These are phyloP conservation scores for Digitaria exilis DNA, from an alignment of 202 grass and related monocot species.

Conservation along the genomic window DNA sequence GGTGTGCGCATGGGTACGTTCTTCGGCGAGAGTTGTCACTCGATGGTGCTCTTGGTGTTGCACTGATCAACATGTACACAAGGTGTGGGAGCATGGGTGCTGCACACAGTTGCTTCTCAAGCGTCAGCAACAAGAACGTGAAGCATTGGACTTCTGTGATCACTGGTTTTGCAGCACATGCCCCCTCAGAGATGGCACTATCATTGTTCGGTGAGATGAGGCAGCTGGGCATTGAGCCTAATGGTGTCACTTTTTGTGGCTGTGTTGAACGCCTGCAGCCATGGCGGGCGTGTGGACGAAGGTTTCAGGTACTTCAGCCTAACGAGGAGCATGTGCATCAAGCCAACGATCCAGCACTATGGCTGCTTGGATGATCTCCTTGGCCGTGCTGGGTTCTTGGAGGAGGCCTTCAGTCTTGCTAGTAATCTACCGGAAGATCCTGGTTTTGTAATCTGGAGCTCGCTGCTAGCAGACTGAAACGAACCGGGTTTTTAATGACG, in stretches of 20 bases:
- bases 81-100: conserved; percentile 51
- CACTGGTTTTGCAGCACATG: conserved; percentile 51
- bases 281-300: conserved; percentile 54
- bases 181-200: conserved; percentile 42
- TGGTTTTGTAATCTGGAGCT: conserved; percentile 57
- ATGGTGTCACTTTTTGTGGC: conserved; percentile 56
- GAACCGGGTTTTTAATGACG: too few species aligned
- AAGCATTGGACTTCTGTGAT: conserved; percentile 67
- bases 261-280: conserved; percentile 55
- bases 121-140: conserved; percentile 42
- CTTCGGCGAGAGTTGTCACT: conserved; percentile 35
- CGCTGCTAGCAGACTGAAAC: conserved; percentile 57
- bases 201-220: conserved; percentile 49
- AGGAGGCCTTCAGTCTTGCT: conserved; percentile 49
- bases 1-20: conserved; percentile 31
- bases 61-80: conserved; percentile 64
- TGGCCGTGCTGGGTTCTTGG: conserved; percentile 52
- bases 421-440: conserved; percentile 42
- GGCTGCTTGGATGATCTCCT: conserved; percentile 69
- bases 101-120: conserved; percentile 46
- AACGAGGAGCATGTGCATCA: conserved; percentile 52
- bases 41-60: conserved; percentile 49
- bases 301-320: conserved; percentile 50
- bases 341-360: conserved; percentile 45
- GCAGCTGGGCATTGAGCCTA: conserved; percentile 36